Conservation (phyloP, 176 grass and related monocot species). For the Avena insularis region DNA sequence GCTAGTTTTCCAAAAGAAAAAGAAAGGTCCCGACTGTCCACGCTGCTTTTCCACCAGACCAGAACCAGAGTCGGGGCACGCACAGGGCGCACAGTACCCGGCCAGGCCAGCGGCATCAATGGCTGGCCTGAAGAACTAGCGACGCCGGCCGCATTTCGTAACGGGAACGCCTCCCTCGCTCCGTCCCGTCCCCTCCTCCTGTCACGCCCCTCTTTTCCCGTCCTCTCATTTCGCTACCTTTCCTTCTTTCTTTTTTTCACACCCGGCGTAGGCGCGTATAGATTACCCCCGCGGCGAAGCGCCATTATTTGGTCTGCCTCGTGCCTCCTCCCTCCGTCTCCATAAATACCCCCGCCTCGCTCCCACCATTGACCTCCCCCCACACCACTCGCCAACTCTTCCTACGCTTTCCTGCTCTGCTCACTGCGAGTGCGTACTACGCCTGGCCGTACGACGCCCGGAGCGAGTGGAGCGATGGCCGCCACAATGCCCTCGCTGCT, state of each 20-base stretch:
- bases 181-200: not conserved
- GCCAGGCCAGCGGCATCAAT: constrained; percentile 14
- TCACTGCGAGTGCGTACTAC: not conserved
- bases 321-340: not conserved
- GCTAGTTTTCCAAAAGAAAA: too few relatives aligned
- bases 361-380: not conserved
- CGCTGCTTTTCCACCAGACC: not conserved
- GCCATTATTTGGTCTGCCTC: constrained; percentile 44
- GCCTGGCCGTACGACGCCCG: not conserved
- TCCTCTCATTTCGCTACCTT: not conserved
- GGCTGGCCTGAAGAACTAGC: not conserved
- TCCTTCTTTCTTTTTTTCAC: not conserved
- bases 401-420: not conserved
- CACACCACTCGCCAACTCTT: not conserved
- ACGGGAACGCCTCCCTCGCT: not conserved
- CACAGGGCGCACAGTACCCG: not conserved
- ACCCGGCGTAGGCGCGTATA: too few relatives aligned
- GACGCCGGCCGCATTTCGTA: not conserved
- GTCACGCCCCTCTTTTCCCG: not conserved
- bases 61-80: not conserved
- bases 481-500: constrained; percentile 41
- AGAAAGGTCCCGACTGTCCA: not conserved
- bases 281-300: not conserved
- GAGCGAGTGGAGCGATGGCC: not conserved
- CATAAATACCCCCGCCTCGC: constrained; percentile 47